Evolutionary conservation across 495 filamentous ascomycete species (phyloP), one percentile per base, ranked within the genome.

Genomic region (Xylaria palmicola): DNA sequence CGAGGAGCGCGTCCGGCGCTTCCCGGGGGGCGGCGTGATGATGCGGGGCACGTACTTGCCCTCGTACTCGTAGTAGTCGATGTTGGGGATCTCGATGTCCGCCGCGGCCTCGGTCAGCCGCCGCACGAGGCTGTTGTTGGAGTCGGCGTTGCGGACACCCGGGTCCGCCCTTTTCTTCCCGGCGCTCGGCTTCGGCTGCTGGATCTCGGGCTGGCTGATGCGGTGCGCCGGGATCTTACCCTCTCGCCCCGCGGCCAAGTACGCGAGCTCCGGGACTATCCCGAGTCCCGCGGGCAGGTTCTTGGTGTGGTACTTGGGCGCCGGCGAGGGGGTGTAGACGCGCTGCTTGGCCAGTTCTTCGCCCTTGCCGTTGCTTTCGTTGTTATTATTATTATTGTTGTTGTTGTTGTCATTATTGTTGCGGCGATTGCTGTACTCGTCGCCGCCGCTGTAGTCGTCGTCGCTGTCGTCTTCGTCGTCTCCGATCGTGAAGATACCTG

Each of bases 101-200:
- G 62, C 57, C 2, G 61, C 65, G 6, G 20, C 12, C 36, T 63
- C 43, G 8, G 60, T 65, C 7, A 66, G 49, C 20, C 51, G 52
- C 39, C 48, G 57, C 32, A 62, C 63, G 6, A 67, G 56, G 12
- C 62, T 67, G 13, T 37, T 27, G 15, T 40, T 40, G 12, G 12
- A 6, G 1, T 36, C 57, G 1, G 5, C n/a, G 1, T 17, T 34
- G 7, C 44, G 48, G 9, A 17, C 15, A 37, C 22, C 0, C 13
- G 24, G 19, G 10, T 20, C n/a, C n/a, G n/a, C n/a, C 2, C 5
- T 44, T 8, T 12, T 17, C n/a, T 19, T 54, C 15, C 3, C 4
- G 30, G n/a, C 24, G 10, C 24, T 24, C 1, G 63, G 52, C 8
- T 13, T 26, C 10, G 57, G 60, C n/a, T 69, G 64, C 2, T 48